phyloP scores from a whole-genome alignment of 176 grass and related monocot species.

The Oryza officinalis region DNA sequence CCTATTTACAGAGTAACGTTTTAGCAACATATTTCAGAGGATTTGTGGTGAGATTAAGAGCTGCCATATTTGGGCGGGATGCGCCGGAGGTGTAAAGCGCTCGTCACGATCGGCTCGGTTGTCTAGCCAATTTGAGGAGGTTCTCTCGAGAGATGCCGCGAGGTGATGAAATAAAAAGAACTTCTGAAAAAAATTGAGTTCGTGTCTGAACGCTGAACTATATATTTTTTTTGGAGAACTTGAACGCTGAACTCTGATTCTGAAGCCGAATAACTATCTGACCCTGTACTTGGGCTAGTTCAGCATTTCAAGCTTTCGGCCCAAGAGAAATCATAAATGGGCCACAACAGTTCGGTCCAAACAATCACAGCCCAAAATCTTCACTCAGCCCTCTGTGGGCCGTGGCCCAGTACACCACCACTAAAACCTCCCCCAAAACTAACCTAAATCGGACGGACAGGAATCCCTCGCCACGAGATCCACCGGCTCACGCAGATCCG shows the following conservation, averaged over 20 bases:
- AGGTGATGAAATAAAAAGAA: too few relatives aligned
- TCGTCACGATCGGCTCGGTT: not conserved
- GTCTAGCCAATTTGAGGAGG: slow-evolving; percentile 18
- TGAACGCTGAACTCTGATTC: too few relatives aligned
- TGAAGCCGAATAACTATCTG: not conserved
- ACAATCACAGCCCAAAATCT: not conserved
- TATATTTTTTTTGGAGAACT: too few relatives aligned
- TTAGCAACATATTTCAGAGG: too few relatives aligned
- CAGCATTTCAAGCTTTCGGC: not conserved
- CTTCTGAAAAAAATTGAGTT: too few relatives aligned
- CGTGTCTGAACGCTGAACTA: too few relatives aligned
- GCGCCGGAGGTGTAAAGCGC: not conserved
- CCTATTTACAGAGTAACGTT: too few relatives aligned
- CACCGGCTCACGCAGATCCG: slow-evolving; percentile 2
- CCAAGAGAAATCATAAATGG: not conserved
- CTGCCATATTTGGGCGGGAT: not conserved
- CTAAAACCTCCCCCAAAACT: not conserved
- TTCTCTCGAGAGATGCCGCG: not conserved
- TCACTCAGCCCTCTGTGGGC: not conserved
- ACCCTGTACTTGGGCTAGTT: not conserved
- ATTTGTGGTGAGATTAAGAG: not conserved
- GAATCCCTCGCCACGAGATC: not conserved
- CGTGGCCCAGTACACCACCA: not conserved
- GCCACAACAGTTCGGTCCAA: not conserved
- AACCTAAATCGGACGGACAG: slow-evolving; percentile 52